Evolutionary conservation across 108 stramenopile genomes (phyloP).

Genomic region (Stephanodiscus triporus): DNA sequence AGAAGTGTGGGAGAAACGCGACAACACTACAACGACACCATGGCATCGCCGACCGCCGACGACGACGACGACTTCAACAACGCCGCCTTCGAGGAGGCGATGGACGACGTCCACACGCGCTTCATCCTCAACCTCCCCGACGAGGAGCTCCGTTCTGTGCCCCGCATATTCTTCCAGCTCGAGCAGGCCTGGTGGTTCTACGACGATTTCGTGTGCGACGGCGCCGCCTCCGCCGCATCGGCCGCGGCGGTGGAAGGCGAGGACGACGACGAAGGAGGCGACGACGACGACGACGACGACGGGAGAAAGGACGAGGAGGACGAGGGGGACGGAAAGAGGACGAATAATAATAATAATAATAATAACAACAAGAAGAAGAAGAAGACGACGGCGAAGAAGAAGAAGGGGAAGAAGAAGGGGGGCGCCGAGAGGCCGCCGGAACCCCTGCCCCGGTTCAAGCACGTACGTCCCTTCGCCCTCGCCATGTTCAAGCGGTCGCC

Average conservation of each 20-base stretch:
- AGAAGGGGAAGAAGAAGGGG: neutral
- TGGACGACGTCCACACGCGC: conserved; percentile 90
- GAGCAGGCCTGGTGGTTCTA: conserved; percentile 95
- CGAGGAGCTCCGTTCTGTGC: conserved; percentile 71
- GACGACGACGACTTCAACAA: conserved; percentile 3
- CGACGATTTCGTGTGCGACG: conserved; percentile 85
- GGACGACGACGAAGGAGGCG: neutral
- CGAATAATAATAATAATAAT: too few relatives aligned
- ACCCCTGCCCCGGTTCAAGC: conserved; percentile 62
- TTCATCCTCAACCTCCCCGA: conserved; percentile 85
- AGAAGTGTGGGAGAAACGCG: too few relatives aligned
- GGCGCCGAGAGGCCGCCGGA: conserved; percentile 1
- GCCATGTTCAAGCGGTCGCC: conserved; percentile 75
- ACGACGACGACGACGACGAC: neutral
- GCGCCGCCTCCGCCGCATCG: neutral
- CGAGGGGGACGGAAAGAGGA: too few relatives aligned
- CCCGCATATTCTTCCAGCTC: conserved; percentile 89
- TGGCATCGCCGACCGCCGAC: too few relatives aligned
- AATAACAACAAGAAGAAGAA: neutral
- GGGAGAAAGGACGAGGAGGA: neutral
- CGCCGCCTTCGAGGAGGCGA: conserved; percentile 63
- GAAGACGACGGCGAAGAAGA: neutral
- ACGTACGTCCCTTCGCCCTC: conserved; percentile 69
- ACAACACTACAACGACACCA: too few relatives aligned
- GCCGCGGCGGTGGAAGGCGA: neutral